Percentiles rank a stretch among this genome's conserved stretches.
Conservation (phyloP, 2,329 filamentous ascomycete genomes). For the Pezicula rhizophila region DNA sequence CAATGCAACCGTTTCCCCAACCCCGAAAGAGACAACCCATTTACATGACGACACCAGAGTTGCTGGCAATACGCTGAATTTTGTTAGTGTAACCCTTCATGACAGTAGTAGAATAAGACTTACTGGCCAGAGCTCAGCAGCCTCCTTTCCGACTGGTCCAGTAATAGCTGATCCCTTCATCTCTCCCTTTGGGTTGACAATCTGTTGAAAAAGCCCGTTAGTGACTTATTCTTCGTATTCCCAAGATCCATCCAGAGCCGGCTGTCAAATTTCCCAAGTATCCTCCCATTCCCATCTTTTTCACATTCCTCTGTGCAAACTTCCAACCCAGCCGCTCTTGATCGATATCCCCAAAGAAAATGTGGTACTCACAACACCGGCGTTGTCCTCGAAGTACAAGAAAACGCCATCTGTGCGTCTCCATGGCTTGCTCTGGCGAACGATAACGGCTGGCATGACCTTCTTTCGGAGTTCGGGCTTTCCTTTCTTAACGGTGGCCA, state of each 20-base stretch:
- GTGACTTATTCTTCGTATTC: constrained; percentile 15
- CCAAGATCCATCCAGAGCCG: neutral
- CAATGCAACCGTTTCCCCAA: constrained; percentile 15
- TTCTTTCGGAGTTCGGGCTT: constrained; percentile 99
- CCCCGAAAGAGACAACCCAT: constrained; percentile 30
- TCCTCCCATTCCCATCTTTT: neutral
- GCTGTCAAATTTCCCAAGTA: neutral
- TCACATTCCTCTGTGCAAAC: neutral
- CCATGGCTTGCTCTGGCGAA: constrained; percentile 99
- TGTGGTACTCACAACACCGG: constrained; percentile 76
- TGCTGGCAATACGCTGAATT: constrained; percentile 90
- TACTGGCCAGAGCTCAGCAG: constrained; percentile 98
- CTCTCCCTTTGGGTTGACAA: constrained; percentile 99
- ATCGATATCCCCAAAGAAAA: constrained; percentile 2
- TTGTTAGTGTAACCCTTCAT: constrained; percentile 29
- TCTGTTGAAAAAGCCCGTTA: constrained; percentile 49
- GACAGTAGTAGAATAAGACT: constrained; percentile 33
- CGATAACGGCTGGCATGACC: constrained; percentile 99
- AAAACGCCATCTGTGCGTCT: constrained; percentile 97
- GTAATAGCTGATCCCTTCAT: constrained; percentile 99
- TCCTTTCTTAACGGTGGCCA: constrained; percentile 99
- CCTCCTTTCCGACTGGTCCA: constrained; percentile 98
- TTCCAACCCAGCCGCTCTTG: neutral
- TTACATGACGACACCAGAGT: constrained; percentile 99
- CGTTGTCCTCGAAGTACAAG: constrained; percentile 99